These are phyloP conservation scores for Vitis riparia DNA, from an alignment of 164 flowering plant species.

Conservation along the genomic window DNA sequence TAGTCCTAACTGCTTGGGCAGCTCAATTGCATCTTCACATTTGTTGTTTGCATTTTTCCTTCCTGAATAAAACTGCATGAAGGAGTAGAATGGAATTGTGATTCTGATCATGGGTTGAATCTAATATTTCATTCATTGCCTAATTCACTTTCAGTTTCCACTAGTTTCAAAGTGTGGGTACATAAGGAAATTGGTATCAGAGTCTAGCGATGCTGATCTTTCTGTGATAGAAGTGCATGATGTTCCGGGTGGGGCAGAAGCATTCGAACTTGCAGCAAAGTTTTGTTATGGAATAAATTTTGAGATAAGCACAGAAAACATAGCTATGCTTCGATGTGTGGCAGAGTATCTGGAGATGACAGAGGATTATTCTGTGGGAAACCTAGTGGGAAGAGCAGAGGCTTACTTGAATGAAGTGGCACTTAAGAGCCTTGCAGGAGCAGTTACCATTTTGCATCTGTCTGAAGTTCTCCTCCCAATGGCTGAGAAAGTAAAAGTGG, in stretches of 20 bases:
- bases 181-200: conserved; percentile 72
- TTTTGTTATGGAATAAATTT: conserved; percentile 96
- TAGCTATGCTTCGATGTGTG: conserved; percentile 75
- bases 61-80: no score
- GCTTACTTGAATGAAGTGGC: conserved; percentile 80
- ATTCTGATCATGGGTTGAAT: background rate
- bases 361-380: conserved; percentile 76
- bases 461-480: conserved; percentile 59
- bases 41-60: no score
- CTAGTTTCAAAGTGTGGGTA: conserved; percentile 86
- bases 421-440: conserved; percentile 64
- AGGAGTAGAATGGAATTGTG: no score
- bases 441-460: conserved; percentile 60
- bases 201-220: conserved; percentile 58
- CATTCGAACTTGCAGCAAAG: conserved; percentile 82
- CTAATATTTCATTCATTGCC: background rate
- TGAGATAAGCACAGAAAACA: conserved; percentile 76
- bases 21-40: no score
- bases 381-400: conserved; percentile 69
- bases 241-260: conserved; percentile 84
- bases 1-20: no score
- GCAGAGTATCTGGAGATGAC: conserved; percentile 96
- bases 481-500: conserved; percentile 82
- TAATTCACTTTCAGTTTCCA: conserved; percentile 64
- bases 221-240: conserved; percentile 56